Percentiles rank a stretch among this genome's conserved stretches.
Conservation (phyloP, 2,329 filamentous ascomycete genomes). For the Colletotrichum sansevieriae region DNA sequence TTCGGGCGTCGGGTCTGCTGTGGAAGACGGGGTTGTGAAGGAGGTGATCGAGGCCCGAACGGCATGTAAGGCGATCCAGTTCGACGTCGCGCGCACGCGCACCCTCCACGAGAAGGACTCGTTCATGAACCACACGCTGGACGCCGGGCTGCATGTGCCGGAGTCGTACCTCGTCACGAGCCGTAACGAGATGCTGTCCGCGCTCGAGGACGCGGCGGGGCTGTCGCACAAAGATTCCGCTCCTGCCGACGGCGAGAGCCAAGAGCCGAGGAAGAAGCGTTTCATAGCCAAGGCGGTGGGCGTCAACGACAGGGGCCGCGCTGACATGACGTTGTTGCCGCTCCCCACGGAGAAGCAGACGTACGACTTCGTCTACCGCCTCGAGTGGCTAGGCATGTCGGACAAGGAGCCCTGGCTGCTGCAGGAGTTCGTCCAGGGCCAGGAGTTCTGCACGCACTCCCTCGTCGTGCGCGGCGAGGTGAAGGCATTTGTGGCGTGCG, state of each 20-base stretch:
- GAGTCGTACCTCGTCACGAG: conserved; percentile 67
- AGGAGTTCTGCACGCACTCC: conserved; percentile 79
- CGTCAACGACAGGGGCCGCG: conserved; percentile 70
- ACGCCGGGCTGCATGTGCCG: conserved; percentile 67
- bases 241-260: background rate
- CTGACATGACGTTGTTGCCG: conserved; percentile 75
- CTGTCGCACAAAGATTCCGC: conserved; percentile 17
- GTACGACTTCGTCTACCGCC: conserved; percentile 62
- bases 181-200: conserved; percentile 62
- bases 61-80: conserved; percentile 73
- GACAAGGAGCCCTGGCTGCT: conserved; percentile 71
- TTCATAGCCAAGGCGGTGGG: conserved; percentile 78
- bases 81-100: conserved; percentile 67
- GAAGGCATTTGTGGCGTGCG: conserved; percentile 75
- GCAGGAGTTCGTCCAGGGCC: conserved; percentile 73
- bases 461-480: conserved; percentile 75
- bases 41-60: conserved; percentile 71
- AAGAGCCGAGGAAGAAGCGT: conserved; percentile 46
- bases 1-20: conserved; percentile 74
- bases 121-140: conserved; percentile 71
- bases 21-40: conserved; percentile 76
- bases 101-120: conserved; percentile 74
- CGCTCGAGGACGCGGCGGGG: conserved; percentile 57
- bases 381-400: conserved; percentile 63
- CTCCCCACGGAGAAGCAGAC: conserved; percentile 66